Conservation (phyloP, 257 asterid species). For the Striga asiatica region DNA sequence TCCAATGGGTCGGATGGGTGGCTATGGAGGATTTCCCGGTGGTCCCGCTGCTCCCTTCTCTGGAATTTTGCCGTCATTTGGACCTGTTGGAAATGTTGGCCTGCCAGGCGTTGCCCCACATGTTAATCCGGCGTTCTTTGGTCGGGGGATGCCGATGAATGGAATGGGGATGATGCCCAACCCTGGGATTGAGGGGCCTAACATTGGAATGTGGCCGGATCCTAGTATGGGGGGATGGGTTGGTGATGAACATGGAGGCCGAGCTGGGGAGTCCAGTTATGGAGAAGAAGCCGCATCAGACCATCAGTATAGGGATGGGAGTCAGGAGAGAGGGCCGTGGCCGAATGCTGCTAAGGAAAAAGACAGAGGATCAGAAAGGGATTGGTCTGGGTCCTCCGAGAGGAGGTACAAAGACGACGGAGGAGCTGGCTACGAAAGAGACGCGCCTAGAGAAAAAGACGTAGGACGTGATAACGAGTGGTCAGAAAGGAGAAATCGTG, state of each 20-base stretch:
- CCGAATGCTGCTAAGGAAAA: constrained; percentile 49
- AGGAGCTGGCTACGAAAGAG: no score
- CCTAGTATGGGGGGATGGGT: constrained; percentile 70
- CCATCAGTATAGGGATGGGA: constrained; percentile 67
- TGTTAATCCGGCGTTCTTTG: constrained; percentile 77
- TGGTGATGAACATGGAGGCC: constrained; percentile 65
- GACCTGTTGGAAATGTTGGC: constrained; percentile 70
- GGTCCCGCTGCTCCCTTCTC: constrained; percentile 56
- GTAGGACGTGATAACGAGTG: constrained; percentile 38
- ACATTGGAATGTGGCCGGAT: constrained; percentile 75
- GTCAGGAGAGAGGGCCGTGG: constrained; percentile 60
- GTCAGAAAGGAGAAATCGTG: constrained; percentile 53
- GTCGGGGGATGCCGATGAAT: constrained; percentile 73
- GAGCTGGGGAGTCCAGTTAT: constrained; percentile 77
- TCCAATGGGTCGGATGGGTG: constrained; percentile 75
- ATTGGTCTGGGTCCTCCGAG: constrained; percentile 81
- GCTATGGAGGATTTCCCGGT: constrained; percentile 72
- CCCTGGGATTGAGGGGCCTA: constrained; percentile 56
- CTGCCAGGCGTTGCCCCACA: constrained; percentile 83
- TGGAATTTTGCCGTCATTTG: constrained; percentile 47
- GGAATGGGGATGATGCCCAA: constrained; percentile 78
- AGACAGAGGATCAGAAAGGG: constrained; percentile 71
- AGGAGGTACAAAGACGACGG: constrained; percentile 62
- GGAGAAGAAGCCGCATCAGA: constrained; percentile 75
- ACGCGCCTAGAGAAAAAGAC: constrained; percentile 44